Base-by-base conservation (phyloP, 208 protist species). In the Acanthamoeba healyi region DNA sequence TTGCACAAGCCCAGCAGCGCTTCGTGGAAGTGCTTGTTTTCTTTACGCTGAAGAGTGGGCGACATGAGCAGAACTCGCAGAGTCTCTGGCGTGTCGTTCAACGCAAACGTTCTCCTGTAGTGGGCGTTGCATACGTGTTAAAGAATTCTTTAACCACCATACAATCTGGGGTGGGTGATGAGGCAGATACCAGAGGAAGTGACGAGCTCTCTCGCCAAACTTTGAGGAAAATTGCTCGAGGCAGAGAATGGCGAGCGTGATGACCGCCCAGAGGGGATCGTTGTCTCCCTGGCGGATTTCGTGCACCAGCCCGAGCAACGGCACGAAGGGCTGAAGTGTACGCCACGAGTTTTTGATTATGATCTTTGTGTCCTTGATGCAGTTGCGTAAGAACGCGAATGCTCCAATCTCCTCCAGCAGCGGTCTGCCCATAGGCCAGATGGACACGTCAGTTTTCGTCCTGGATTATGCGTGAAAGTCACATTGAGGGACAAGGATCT, bases 71-170 rank as follows among this genome's bases (percentile, higher is more conserved):
- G 34, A 29, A 42, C 34, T 3, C 67, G 67, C 67, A 77, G 67
- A 29, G 67, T 77, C 67, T 77, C 67, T n/a, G 67, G 67, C 67
- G 67, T 44, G 67, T 77, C 67, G 38, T 77, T 77, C 29, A 77
- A 44, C 22, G 67, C 67, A 26, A 77, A 77, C 38, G 67, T 77
- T 44, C 67, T 42, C 67, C 67, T 77, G 67, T 17, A 9, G 4
- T 19, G 17, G 19, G 9, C 22, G 2, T 26, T 61, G 10, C 22
- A 26, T 24, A 4, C 19, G 54, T 26, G 22, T n/a, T n/a, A n/a
- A n/a, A 61, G 10, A 26, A 26, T 61, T 61, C 22, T 61, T 19
- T 24, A 61, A 61, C 54, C 44, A 4, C 44, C 44, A 4, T 49
- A 4, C 44, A 17, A 1, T 3, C 14, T 17, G 24, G 63, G 34